Base-by-base conservation (phyloP, 2,329 filamentous ascomycete species). In the Alternaria sp. region DNA sequence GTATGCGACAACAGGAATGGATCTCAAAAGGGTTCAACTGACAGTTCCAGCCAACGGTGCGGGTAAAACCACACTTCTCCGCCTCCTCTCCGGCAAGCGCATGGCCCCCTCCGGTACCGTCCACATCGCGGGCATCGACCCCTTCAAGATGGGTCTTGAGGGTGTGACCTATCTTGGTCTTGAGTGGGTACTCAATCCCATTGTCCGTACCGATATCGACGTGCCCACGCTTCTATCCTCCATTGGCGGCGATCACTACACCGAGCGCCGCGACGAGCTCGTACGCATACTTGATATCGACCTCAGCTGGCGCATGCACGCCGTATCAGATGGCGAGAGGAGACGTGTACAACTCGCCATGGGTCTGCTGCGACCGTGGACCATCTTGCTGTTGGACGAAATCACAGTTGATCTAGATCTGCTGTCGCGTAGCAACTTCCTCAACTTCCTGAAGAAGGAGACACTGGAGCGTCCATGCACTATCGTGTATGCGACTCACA, bases 141-240 rank as follows among this genome's bases (percentile, higher is more conserved):
- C 95, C 9, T 99, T 99, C 87, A 91, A 92, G 78, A 87, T 93
- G 36, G 89, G 90, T 11, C 88, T 97, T 28, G 92, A 97, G 81
- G 95, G 95, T 64, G 94, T 99, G 32, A 98, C 94, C 22, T 99
- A 99, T 80, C 90, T 99, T 8, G 95, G 95, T 1, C 88, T 97
- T 0, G 95, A 99, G 84, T 99, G 95, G 95, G 95, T 98, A 3
- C 87, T 99, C 10, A 98, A 98, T 83, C 92, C 92, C 50, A 97
- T 98, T 72, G 95, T 98, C 49, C 91, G 94, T 53, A 96, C 91
- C 30, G 95, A 99, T 80, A 97, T 99, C 69, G 93, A 92, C 60
- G 94, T 99, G 4, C 87, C 86, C 4, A 94, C 96, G 67, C 87
- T 99, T 6, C 88, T 99, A 27, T 83, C 88, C 50, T 93, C 89